Evolutionary conservation across 2,329 filamentous ascomycete genomes (phyloP).

Genomic region (Lachnellula suecica): DNA sequence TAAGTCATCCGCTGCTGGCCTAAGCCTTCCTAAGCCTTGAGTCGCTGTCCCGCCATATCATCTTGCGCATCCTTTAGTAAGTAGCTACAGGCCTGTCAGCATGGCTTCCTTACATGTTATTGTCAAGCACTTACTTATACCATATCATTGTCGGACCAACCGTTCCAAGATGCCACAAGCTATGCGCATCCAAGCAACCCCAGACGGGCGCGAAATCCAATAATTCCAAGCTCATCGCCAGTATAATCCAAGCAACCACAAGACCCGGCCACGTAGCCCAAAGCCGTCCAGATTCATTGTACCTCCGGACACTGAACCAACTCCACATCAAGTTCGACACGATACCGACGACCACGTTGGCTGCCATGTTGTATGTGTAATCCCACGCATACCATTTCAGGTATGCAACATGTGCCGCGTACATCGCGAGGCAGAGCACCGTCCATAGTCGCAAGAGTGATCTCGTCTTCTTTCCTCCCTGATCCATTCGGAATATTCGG

Average conservation of each 20-base stretch:
- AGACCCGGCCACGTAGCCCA: constrained; percentile 92
- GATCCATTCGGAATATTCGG: constrained; percentile 80
- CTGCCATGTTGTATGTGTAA: constrained; percentile 97
- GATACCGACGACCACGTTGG: constrained; percentile 81
- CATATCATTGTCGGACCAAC: constrained; percentile 84
- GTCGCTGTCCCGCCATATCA: constrained; percentile 70
- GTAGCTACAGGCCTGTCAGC: constrained; percentile 57
- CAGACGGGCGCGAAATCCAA: constrained; percentile 87
- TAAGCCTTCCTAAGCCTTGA: constrained; percentile 69
- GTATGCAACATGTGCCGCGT: constrained; percentile 76
- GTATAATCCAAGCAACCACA: constrained; percentile 86
- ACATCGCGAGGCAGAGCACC: constrained; percentile 66
- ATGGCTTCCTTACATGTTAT: neutral
- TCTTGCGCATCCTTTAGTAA: constrained; percentile 82
- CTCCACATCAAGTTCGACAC: constrained; percentile 84
- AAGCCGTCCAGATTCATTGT: constrained; percentile 64
- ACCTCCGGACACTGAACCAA: constrained; percentile 76
- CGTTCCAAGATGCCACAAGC: constrained; percentile 92
- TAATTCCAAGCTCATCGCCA: constrained; percentile 94
- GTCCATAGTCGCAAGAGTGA: constrained; percentile 73
- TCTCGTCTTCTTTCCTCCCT: constrained; percentile 37
- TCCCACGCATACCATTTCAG: constrained; percentile 86
- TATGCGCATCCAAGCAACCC: constrained; percentile 88
- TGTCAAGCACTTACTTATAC: constrained; percentile 77
- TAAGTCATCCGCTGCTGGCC: neutral